Conservation (phyloP, 176 grass and related monocot species). For the Carex cristatella region DNA sequence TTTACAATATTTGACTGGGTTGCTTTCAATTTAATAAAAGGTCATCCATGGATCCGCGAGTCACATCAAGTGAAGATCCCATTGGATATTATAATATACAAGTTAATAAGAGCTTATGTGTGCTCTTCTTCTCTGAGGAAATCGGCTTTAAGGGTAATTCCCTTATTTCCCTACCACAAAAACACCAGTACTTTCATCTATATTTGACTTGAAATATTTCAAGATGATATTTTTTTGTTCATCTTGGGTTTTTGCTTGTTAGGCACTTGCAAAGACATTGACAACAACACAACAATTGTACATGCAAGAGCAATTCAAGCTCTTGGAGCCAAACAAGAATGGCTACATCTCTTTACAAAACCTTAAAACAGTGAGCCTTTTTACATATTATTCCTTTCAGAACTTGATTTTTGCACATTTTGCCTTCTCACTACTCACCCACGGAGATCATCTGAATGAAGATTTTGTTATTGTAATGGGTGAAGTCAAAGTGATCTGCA, state of each 20-base stretch:
- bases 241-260: neutral
- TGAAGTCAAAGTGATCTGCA: neutral
- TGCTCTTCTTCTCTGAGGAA: slow-evolving; percentile 51
- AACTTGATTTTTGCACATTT: neutral
- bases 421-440: neutral
- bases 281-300: slow-evolving; percentile 38
- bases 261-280: slow-evolving; percentile 59
- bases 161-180: neutral
- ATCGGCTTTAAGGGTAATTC: slow-evolving; percentile 34
- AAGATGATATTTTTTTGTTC: neutral
- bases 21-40: slow-evolving; percentile 25
- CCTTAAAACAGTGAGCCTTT: slow-evolving; percentile 39
- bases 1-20: neutral
- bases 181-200: neutral
- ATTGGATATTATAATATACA: slow-evolving; percentile 44
- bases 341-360: slow-evolving; percentile 47
- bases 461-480: neutral
- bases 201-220: neutral
- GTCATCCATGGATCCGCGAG: slow-evolving; percentile 49
- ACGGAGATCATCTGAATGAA: neutral
- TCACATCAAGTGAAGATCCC: slow-evolving; percentile 45
- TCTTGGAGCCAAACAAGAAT: slow-evolving; percentile 44
- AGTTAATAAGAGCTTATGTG: slow-evolving; percentile 45
- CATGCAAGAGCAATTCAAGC: slow-evolving; percentile 37
- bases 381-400: neutral